phyloP scores from a whole-genome alignment of 768 basidiomycete genomes.

The Lactarius hatsudake region DNA sequence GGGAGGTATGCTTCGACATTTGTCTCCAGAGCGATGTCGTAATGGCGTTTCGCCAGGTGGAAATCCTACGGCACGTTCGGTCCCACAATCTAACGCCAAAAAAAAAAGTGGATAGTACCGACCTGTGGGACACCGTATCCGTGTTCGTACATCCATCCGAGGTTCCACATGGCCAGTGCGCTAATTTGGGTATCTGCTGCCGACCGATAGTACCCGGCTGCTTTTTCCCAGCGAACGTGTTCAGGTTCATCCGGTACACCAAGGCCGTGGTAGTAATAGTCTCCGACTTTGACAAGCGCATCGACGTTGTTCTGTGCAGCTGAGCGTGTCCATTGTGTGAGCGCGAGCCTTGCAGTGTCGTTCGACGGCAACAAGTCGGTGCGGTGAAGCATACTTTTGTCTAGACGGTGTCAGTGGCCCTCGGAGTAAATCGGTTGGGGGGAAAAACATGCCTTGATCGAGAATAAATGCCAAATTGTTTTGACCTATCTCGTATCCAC shows the following conservation, averaged over 20 bases:
- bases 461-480: conserved; percentile 92
- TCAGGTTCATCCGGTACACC: conserved; percentile 72
- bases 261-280: conserved; percentile 92
- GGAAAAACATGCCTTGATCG: conserved; percentile 69
- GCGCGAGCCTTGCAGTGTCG: conserved; percentile 75
- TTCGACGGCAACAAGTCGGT: conserved; percentile 74
- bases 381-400: conserved; percentile 64
- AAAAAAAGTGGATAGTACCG: conserved; percentile 18
- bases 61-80: conserved; percentile 61
- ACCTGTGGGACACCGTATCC: conserved; percentile 90
- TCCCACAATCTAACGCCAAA: not conserved
- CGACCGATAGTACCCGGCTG: conserved; percentile 90
- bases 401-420: conserved; percentile 37
- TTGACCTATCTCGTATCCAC: conserved; percentile 89
- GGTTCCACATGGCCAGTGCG: conserved; percentile 95
- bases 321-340: conserved; percentile 93
- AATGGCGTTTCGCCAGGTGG: conserved; percentile 94
- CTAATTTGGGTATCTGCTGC: conserved; percentile 92
- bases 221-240: conserved; percentile 73
- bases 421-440: not conserved
- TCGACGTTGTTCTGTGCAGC: conserved; percentile 95
- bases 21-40: conserved; percentile 85
- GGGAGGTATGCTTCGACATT: conserved; percentile 89
- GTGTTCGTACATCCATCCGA: conserved; percentile 99
- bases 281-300: conserved; percentile 95